Evolutionary conservation across 208 protist genomes (phyloP).

Genomic region (Crithidia bombi): DNA sequence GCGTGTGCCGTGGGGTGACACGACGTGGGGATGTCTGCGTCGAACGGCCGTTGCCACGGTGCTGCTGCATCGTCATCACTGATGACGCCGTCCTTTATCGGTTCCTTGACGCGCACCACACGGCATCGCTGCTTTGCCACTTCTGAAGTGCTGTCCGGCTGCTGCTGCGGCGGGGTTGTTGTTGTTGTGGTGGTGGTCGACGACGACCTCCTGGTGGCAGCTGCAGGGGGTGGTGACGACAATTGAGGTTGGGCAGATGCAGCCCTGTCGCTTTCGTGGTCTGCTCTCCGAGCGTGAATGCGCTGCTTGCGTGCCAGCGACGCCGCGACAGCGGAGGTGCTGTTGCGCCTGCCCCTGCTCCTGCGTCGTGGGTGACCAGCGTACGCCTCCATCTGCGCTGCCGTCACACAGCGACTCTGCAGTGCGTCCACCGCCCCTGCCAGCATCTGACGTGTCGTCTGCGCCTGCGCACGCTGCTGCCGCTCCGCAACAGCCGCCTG

Average conservation of each 20-base stretch:
- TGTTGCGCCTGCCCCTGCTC: neutral
- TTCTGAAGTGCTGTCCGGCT: too few relatives aligned
- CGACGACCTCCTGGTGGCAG: neutral
- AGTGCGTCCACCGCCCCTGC: slow-evolving; percentile 39
- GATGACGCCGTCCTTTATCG: neutral
- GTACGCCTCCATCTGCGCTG: neutral
- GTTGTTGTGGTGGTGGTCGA: neutral
- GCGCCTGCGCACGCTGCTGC: slow-evolving; percentile 33
- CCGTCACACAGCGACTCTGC: slow-evolving; percentile 23
- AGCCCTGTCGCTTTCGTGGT: neutral
- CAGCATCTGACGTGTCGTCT: slow-evolving; percentile 39
- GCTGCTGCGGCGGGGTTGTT: too few relatives aligned
- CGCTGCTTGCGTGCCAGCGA: neutral
- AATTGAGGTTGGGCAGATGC: too few relatives aligned
- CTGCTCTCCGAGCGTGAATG: neutral
- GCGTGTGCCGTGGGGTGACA: slow-evolving; percentile 11
- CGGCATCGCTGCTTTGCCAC: too few relatives aligned
- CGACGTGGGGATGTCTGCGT: slow-evolving; percentile 13
- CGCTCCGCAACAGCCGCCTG: slow-evolving; percentile 37
- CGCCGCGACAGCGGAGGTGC: neutral
- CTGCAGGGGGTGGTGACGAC: neutral
- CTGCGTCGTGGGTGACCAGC: neutral
- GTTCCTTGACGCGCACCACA: neutral
- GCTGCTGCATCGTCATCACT: neutral
- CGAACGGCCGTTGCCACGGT: neutral